phyloP scores from a whole-genome alignment of 2,329 filamentous ascomycete species.

The Neopestalotiopsis clavispora region DNA sequence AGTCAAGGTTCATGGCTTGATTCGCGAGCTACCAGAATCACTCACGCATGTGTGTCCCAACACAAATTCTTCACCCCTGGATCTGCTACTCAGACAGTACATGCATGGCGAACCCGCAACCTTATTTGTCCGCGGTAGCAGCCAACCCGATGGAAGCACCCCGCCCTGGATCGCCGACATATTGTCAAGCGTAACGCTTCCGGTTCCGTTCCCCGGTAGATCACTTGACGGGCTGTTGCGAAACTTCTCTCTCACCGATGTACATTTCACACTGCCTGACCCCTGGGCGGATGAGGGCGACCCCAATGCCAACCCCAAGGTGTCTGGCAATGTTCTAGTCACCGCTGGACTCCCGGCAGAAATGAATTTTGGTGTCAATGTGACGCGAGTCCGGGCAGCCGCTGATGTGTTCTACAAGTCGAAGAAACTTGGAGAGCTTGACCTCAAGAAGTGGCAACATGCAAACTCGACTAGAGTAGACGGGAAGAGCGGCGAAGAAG shows the following conservation, averaged over 20 bases:
- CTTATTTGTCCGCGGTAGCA: slow-evolving; percentile 82
- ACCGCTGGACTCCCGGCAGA: slow-evolving; percentile 80
- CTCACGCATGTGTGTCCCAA: slow-evolving; percentile 78
- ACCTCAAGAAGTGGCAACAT: slow-evolving; percentile 80
- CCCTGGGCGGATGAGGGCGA: slow-evolving; percentile 77
- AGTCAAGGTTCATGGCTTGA: slow-evolving; percentile 72
- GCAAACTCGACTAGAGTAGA: slow-evolving; percentile 79
- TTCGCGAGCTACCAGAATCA: slow-evolving; percentile 74
- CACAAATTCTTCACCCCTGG: slow-evolving; percentile 80
- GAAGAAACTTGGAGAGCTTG: slow-evolving; percentile 79
- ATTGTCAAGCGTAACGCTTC: slow-evolving; percentile 80
- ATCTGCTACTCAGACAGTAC: slow-evolving; percentile 80
- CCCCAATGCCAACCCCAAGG: slow-evolving; percentile 74
- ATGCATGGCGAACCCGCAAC: slow-evolving; percentile 79
- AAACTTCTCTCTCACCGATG: slow-evolving; percentile 85
- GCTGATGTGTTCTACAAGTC: slow-evolving; percentile 82
- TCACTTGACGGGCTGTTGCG: slow-evolving; percentile 83
- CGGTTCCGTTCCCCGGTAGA: slow-evolving; percentile 81
- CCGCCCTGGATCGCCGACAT: slow-evolving; percentile 85
- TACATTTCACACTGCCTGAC: slow-evolving; percentile 84
- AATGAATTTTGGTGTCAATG: slow-evolving; percentile 83
- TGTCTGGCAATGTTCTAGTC: slow-evolving; percentile 84
- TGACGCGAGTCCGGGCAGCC: slow-evolving; percentile 75
- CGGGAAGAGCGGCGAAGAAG: slow-evolving; percentile 59
- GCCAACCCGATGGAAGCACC: slow-evolving; percentile 67